Conservation (phyloP, 768 basidiomycete species). For the Lactifluus subvellereus region DNA sequence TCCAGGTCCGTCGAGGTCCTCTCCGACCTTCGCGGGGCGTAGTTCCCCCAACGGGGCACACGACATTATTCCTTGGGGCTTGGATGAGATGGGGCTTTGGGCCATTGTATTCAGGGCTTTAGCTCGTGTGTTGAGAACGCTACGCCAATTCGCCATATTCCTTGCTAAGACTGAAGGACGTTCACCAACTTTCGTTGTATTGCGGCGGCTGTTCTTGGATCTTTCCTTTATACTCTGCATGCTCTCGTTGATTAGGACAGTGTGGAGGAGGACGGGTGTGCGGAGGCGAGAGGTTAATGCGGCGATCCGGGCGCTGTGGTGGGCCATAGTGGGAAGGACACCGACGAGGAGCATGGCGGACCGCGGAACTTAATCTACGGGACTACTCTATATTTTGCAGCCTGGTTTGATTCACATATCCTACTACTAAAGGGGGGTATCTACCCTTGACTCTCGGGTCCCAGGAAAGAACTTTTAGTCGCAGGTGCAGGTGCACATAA, state of each 20-base stretch:
- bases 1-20: slow-evolving; percentile 23
- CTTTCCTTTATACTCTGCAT: slow-evolving; percentile 66
- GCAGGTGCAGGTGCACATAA: too few species aligned
- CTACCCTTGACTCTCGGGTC: too few species aligned
- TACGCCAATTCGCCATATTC: slow-evolving; percentile 51
- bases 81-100: slow-evolving; percentile 77
- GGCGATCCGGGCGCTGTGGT: slow-evolving; percentile 65
- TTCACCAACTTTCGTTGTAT: slow-evolving; percentile 59
- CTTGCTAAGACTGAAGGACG: slow-evolving; percentile 53
- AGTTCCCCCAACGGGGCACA: slow-evolving; percentile 22
- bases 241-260: slow-evolving; percentile 47
- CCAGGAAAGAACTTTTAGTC: too few species aligned
- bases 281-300: slow-evolving; percentile 61
- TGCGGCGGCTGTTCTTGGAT: slow-evolving; percentile 73
- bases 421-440: not conserved
- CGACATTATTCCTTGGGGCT: slow-evolving; percentile 16
- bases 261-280: slow-evolving; percentile 66
- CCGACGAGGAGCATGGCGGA: slow-evolving; percentile 44
- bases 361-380: slow-evolving; percentile 35
- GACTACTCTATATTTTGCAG: not conserved
- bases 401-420: not conserved
- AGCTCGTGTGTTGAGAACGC: slow-evolving; percentile 41
- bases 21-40: slow-evolving; percentile 30
- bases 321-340: slow-evolving; percentile 57
- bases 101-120: slow-evolving; percentile 63